Evolutionary conservation across 2,329 filamentous ascomycete genomes (phyloP).

Genomic region (Venturia effusa): DNA sequence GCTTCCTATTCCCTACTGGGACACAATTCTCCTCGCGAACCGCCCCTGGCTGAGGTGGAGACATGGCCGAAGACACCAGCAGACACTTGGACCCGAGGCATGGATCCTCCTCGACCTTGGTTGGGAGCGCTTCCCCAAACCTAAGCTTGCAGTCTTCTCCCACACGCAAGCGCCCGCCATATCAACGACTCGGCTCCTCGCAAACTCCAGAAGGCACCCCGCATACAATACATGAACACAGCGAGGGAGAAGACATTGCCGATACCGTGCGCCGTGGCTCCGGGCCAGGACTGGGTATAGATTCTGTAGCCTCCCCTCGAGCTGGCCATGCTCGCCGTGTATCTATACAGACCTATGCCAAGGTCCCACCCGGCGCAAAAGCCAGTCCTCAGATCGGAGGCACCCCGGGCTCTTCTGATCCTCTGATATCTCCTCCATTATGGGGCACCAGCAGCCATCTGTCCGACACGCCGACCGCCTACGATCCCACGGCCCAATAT

Average conservation of each 20-base stretch:
- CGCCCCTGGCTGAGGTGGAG: background rate
- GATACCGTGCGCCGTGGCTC: slow-evolving; percentile 16
- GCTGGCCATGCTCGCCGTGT: background rate
- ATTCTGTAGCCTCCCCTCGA: slow-evolving; percentile 11
- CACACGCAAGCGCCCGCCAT: slow-evolving; percentile 23
- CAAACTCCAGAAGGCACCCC: slow-evolving; percentile 22
- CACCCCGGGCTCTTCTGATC: slow-evolving; percentile 1
- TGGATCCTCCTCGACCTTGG: slow-evolving; percentile 17
- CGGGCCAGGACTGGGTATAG: slow-evolving; percentile 26
- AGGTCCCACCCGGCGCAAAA: background rate
- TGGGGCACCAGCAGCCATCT: background rate
- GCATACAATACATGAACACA: slow-evolving; percentile 21
- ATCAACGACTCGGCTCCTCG: slow-evolving; percentile 26
- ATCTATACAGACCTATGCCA: slow-evolving; percentile 7
- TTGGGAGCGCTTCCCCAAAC: slow-evolving; percentile 16
- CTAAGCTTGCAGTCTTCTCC: slow-evolving; percentile 18
- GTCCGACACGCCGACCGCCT: slow-evolving; percentile 5
- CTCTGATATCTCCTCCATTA: slow-evolving; percentile 4
- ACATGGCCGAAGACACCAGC: slow-evolving; percentile 19
- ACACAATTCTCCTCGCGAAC: background rate
- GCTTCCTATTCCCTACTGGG: background rate
- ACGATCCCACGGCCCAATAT: slow-evolving; percentile 3
- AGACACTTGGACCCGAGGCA: slow-evolving; percentile 19
- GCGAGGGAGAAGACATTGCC: slow-evolving; percentile 20
- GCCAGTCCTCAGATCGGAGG: background rate